A percentile compares a stretch with the other conserved stretches of the same genome.
Evolutionary conservation across 2,329 filamentous ascomycete genomes (phyloP).

Genomic region (Exophiala spinifera): DNA sequence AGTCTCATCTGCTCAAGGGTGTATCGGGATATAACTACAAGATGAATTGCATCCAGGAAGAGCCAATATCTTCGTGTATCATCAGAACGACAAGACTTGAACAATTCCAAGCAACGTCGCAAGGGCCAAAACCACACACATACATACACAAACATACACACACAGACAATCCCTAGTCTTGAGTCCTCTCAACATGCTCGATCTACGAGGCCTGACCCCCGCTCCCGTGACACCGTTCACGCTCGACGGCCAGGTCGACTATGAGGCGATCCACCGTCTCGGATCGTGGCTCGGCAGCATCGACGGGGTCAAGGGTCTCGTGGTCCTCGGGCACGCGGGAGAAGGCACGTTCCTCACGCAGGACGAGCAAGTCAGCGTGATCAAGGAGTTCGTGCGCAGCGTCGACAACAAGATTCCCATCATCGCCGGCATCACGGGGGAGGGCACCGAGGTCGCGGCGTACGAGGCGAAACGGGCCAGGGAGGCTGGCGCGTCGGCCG

Average conservation of each 20-base stretch:
- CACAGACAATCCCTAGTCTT: no score
- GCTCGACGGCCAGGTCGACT: conserved; percentile 49
- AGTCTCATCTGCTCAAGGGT: no score
- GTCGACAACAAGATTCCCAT: conserved; percentile 51
- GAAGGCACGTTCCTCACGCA: conserved; percentile 54
- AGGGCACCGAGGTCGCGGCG: conserved; percentile 53
- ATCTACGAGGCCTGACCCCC: no score
- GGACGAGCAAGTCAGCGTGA: conserved; percentile 48
- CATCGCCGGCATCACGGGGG: conserved; percentile 53
- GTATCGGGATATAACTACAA: no score
- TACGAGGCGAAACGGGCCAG: conserved; percentile 51
- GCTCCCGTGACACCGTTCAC: conserved; percentile 52
- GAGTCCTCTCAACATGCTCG: no score
- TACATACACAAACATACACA: no score
- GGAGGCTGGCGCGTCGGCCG: conserved; percentile 51
- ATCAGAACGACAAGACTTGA: no score
- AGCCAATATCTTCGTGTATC: no score
- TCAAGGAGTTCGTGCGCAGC: conserved; percentile 53
- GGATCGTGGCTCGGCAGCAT: conserved; percentile 55
- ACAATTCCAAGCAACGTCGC: no score
- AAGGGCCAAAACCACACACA: no score
- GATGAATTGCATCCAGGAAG: no score
- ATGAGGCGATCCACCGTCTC: conserved; percentile 52
- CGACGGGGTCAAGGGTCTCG: conserved; percentile 51
- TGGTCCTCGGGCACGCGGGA: conserved; percentile 54